Conservation (phyloP, 805 yeast genomes). For the Torulaspora delbrueckii region DNA sequence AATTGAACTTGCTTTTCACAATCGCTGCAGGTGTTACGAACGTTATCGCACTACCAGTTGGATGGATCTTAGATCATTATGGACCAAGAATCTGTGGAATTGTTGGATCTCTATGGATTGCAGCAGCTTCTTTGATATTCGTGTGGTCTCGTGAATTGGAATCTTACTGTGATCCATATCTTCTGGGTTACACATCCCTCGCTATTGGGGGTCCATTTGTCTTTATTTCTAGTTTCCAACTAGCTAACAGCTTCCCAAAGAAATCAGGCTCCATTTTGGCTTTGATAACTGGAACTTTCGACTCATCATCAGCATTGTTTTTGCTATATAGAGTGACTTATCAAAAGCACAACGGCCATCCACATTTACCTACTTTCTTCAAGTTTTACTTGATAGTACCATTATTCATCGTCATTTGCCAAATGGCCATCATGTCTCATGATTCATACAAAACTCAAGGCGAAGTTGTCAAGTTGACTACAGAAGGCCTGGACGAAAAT, state of each 20-base stretch:
- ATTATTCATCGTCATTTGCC: slow-evolving; percentile 66
- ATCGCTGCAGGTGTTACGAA: slow-evolving; percentile 84
- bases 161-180: slow-evolving; percentile 53
- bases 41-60: slow-evolving; percentile 76
- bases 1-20: slow-evolving; percentile 77
- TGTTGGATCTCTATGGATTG: slow-evolving; percentile 59
- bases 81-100: slow-evolving; percentile 82
- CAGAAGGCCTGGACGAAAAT: slow-evolving; percentile 68
- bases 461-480: slow-evolving; percentile 60
- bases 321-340: slow-evolving; percentile 65
- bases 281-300: slow-evolving; percentile 87
- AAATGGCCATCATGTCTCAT: slow-evolving; percentile 72
- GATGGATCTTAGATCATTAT: slow-evolving; percentile 65
- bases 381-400: slow-evolving; percentile 68
- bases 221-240: slow-evolving; percentile 83
- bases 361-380: slow-evolving; percentile 56
- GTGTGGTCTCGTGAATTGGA: slow-evolving; percentile 12
- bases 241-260: slow-evolving; percentile 81
- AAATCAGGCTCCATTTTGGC: slow-evolving; percentile 80
- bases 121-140: slow-evolving; percentile 46
- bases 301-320: slow-evolving; percentile 86
- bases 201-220: slow-evolving; percentile 95
- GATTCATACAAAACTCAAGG: slow-evolving; percentile 70
- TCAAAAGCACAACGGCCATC: slow-evolving; percentile 33
- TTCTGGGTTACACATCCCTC: slow-evolving; percentile 65